Conservation (phyloP, 768 basidiomycete genomes). For the Clathrus columnatus region DNA sequence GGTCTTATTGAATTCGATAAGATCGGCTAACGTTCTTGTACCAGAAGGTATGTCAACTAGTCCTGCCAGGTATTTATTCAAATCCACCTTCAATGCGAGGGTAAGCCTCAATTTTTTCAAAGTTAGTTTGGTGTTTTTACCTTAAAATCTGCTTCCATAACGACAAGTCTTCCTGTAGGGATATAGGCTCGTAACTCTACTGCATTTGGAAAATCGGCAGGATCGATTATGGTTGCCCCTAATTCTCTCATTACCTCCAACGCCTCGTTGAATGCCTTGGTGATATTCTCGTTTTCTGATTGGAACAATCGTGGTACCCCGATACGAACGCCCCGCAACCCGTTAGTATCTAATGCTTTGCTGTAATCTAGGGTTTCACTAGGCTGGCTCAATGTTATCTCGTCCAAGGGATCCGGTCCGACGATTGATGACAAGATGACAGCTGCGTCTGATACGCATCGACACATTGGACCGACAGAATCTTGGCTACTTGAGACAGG, state of each 20-base stretch:
- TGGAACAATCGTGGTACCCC: constrained; percentile 34
- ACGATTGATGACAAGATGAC: constrained; percentile 32
- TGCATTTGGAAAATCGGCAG: constrained; percentile 50
- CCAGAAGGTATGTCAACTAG: constrained; percentile 48
- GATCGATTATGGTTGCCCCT: constrained; percentile 49
- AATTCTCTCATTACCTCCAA: constrained; percentile 29
- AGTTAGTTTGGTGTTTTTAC: constrained; percentile 20
- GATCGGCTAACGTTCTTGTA: constrained; percentile 44
- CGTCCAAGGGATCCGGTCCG: constrained; percentile 34
- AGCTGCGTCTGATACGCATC: constrained; percentile 31
- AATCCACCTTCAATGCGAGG: too few relatives aligned
- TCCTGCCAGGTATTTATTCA: constrained; percentile 39
- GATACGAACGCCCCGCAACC: constrained; percentile 36
- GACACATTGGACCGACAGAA: constrained; percentile 30
- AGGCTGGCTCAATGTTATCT: constrained; percentile 37
- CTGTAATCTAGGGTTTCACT: constrained; percentile 44
- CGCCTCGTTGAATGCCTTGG: constrained; percentile 31
- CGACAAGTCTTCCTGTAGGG: constrained; percentile 40
- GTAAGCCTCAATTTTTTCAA: too few relatives aligned
- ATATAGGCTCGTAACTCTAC: constrained; percentile 38
- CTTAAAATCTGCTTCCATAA: constrained; percentile 52
- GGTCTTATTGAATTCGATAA: constrained; percentile 48
- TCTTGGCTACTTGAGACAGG: constrained; percentile 36
- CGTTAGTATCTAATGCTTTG: constrained; percentile 38
- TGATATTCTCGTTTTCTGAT: constrained; percentile 13